Evolutionary conservation across 768 basidiomycete genomes (phyloP), one percentile per base, ranked within the genome.

Genomic region (Phaeotremella skinneri): DNA sequence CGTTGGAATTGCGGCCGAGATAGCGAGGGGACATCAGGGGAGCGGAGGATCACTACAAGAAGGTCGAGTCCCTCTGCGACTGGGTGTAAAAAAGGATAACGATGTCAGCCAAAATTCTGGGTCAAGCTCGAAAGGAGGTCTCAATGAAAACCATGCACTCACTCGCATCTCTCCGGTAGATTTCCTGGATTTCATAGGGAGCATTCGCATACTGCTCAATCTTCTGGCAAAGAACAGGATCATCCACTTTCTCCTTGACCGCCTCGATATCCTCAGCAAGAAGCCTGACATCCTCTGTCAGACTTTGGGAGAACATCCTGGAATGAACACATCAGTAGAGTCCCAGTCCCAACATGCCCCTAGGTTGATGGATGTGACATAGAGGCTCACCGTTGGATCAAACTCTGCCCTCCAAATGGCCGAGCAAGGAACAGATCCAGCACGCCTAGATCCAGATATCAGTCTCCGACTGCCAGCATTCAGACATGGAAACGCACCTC

Each of bases 381-480:
- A 39, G 16, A 42, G 9, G 61, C 79, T 49, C 61, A 88, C 91
- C 90, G 82, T 77, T 99, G 96, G 17, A 98, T 81, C 25, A 99
- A 81, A 74, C 90, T 91, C 60, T 85, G 85, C 4, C 91, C 90
- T 2, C 96, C 96, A 74, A 99, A 99, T 2, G 96, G 96, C 72
- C 93, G 87, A 0, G 96, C 96, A 17, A 98, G 83, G 81, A 99
- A 98, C 41, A 99, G 82, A 70, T 98, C 94, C 59, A 99, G 82
- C 3, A 96, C 82, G 53, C 81, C 87, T 79, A 56, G 31, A 21
- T 11, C 17, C 26, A 2, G 30, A 16, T 31, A 51, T 27, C 21
- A 49, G 43, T 41, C 4, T 16, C 16, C 29, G 27, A 23, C 43
- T 45, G 9, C 21, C 6, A 23, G 7, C 43, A 3, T 23, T 43